A percentile compares a stretch with the other conserved stretches of the same genome.
Conservation (phyloP, 2,329 filamentous ascomycete species). For the Fonsecaea multimorphosa region DNA sequence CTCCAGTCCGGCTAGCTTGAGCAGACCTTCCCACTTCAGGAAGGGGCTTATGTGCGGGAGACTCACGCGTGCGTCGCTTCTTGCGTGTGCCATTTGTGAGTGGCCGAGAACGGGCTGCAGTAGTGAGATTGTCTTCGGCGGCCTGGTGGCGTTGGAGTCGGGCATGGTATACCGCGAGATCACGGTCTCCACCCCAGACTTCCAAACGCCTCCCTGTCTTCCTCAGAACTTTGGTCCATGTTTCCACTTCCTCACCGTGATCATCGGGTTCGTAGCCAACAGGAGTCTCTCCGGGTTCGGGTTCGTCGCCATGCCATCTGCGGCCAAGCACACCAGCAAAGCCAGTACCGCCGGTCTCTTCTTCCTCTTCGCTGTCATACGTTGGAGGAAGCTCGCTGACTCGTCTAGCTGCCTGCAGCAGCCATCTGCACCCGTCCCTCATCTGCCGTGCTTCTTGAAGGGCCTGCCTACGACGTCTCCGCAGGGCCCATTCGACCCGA, state of each 20-base stretch:
- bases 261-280: slow-evolving; percentile 54
- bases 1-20: slow-evolving; percentile 16
- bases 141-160: slow-evolving; percentile 24
- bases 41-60: slow-evolving; percentile 4
- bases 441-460: slow-evolving; percentile 47
- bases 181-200: slow-evolving; percentile 54
- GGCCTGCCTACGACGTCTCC: slow-evolving; percentile 49
- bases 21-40: slow-evolving; percentile 10
- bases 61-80: slow-evolving; percentile 18
- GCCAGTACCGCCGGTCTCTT: slow-evolving; percentile 51
- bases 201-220: slow-evolving; percentile 52
- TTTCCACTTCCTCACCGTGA: slow-evolving; percentile 55
- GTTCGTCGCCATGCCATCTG: slow-evolving; percentile 29
- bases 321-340: slow-evolving; percentile 34
- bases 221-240: slow-evolving; percentile 51
- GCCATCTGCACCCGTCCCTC: slow-evolving; percentile 49
- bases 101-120: slow-evolving; percentile 1
- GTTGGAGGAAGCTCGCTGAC: slow-evolving; percentile 51
- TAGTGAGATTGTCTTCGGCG: slow-evolving; percentile 14
- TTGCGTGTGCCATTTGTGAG: slow-evolving; percentile 28
- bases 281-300: slow-evolving; percentile 36
- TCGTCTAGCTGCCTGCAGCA: slow-evolving; percentile 50
- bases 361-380: slow-evolving; percentile 56
- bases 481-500: slow-evolving; percentile 55
- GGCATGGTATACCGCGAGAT: slow-evolving; percentile 45